These are phyloP conservation scores for Soucietia sequanensis DNA, from an alignment of 805 yeast species.

Conservation along the genomic window DNA sequence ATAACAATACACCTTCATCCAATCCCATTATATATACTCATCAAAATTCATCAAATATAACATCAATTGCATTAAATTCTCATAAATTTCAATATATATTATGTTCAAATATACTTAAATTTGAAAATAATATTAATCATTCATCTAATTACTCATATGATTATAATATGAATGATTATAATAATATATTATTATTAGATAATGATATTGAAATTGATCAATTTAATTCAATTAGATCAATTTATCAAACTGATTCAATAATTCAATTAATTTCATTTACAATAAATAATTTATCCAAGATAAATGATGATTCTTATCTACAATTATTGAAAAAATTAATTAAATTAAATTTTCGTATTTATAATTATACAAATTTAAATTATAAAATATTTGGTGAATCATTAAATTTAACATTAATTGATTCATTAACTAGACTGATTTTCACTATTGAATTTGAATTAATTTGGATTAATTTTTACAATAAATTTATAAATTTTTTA, in stretches of 20 bases:
- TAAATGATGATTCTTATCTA: constrained; percentile 7
- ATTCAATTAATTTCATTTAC: constrained; percentile 15
- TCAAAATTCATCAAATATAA: too few species aligned
- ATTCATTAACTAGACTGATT: constrained; percentile 5
- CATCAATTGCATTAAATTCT: constrained; percentile 6
- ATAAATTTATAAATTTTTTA: constrained; percentile 4
- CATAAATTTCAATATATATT: constrained; percentile 8
- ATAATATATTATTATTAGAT: not conserved
- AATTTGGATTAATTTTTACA: constrained; percentile 9
- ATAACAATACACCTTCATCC: too few species aligned
- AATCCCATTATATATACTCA: too few species aligned
- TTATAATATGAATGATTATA: too few species aligned
- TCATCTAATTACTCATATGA: too few species aligned
- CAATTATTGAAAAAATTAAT: constrained; percentile 8
- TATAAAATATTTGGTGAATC: constrained; percentile 19
- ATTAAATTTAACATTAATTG: constrained; percentile 9
- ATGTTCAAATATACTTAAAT: constrained; percentile 9
- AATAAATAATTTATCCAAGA: constrained; percentile 12
- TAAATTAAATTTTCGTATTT: constrained; percentile 17
- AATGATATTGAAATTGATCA: constrained; percentile 1
- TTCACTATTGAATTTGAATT: constrained; percentile 10
- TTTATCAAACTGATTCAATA: constrained; percentile 14
- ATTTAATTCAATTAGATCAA: constrained; percentile 8
- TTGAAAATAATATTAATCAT: constrained; percentile 1
- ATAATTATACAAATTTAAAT: constrained; percentile 8